Percentiles rank a stretch among this genome's conserved stretches.
phyloP scores from a whole-genome alignment of 805 yeast species.

The Metschnikowia gelsemii region DNA sequence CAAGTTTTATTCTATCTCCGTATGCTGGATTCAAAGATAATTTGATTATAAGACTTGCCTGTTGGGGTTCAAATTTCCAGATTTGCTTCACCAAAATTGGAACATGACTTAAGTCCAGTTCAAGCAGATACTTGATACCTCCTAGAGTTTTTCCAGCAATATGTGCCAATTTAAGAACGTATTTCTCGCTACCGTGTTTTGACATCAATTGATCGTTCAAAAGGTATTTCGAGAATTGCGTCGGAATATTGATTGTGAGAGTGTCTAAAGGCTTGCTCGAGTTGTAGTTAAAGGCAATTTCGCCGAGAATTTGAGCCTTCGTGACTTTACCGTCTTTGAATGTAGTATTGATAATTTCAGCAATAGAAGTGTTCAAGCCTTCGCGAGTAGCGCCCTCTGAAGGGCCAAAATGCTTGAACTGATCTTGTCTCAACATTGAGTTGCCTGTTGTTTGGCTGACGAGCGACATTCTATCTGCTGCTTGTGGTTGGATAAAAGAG shows the following conservation, averaged over 20 bases:
- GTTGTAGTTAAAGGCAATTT: conserved; percentile 75
- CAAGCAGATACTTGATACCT: conserved; percentile 71
- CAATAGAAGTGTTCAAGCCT: conserved; percentile 80
- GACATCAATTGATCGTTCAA: conserved; percentile 39
- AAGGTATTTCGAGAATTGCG: conserved; percentile 51
- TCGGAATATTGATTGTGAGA: conserved; percentile 40
- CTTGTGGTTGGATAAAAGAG: conserved; percentile 23
- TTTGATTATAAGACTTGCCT: conserved; percentile 80
- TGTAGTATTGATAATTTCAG: conserved; percentile 79
- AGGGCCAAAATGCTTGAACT: conserved; percentile 35
- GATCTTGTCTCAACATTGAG: conserved; percentile 47
- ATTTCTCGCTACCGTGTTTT: conserved; percentile 32
- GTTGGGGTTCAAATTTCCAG: conserved; percentile 86
- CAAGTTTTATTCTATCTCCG: conserved; percentile 43
- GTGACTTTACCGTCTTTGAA: conserved; percentile 64
- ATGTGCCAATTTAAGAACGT: conserved; percentile 45
- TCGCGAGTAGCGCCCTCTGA: conserved; percentile 14
- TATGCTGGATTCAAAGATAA: conserved; percentile 55
- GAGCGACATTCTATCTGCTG: conserved; percentile 21
- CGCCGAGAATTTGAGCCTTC: conserved; percentile 73
- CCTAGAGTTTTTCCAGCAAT: conserved; percentile 69
- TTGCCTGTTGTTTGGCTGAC: conserved; percentile 42
- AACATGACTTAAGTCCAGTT: conserved; percentile 42
- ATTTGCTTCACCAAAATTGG: conserved; percentile 77
- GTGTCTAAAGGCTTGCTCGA: conserved; percentile 25